phyloP scores from a whole-genome alignment of 140 eudicot genomes.

The Oenanthe javanica region DNA sequence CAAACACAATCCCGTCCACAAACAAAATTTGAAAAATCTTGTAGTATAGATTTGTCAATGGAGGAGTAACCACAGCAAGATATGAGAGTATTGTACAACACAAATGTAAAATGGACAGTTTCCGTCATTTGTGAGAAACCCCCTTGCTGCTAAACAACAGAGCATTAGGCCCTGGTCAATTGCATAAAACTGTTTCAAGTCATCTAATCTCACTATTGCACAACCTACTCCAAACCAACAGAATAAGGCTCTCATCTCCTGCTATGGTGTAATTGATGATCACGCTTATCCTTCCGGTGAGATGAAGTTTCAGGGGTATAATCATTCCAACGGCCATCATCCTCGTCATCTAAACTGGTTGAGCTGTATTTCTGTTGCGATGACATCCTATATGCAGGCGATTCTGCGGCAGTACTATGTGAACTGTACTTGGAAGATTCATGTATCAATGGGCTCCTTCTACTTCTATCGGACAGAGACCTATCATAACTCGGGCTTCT shows the following conservation, averaged over 20 bases:
- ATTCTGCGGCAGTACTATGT: conserved; percentile 20
- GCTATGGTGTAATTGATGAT: background rate
- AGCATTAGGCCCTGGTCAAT: background rate
- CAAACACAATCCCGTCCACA: background rate
- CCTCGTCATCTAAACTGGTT: conserved; percentile 4
- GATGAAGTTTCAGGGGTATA: conserved; percentile 2
- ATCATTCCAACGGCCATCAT: conserved; percentile 20
- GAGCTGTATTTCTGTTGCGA: conserved; percentile 5
- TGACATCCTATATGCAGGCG: conserved; percentile 15
- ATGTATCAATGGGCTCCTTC: conserved; percentile 35
- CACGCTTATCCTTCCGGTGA: conserved; percentile 9
- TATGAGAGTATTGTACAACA: background rate
- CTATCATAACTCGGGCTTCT: conserved; percentile 55
- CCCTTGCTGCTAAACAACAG: background rate
- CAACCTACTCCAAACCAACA: background rate
- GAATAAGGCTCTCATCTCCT: background rate
- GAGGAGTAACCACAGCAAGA: background rate
- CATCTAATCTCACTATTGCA: background rate
- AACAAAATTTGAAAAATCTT: background rate
- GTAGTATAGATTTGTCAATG: background rate
- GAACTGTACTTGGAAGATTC: conserved; percentile 33
- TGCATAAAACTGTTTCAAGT: conserved; percentile 5
- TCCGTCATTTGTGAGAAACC: background rate
- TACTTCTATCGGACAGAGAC: conserved; percentile 43
- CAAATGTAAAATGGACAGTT: background rate